Base-by-base conservation (phyloP, 495 filamentous ascomycete genomes). In the Aspergillus leporis region DNA sequence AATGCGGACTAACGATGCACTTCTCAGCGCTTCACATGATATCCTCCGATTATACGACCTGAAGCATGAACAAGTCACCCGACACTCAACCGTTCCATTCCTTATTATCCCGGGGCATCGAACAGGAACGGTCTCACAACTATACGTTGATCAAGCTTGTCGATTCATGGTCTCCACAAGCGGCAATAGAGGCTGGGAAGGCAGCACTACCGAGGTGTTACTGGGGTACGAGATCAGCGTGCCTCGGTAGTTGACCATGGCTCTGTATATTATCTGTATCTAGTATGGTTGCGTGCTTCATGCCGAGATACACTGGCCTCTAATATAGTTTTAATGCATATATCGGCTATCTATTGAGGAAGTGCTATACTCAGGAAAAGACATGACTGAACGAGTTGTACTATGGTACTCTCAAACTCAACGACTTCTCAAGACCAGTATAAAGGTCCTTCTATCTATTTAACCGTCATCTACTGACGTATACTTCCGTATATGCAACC, bases 121-220 rank as follows among this genome's bases (percentile, higher is more conserved):
- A 18, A 93, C 92, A 4, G 94, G 95, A 49, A 91, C 96, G 25
- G 93, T 97, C 47, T 90, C 88, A 0, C 81, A 83, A 58, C 71
- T 96, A 25, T 92, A 91, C 66, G 79, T 96, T 50, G 94, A 98
- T 70, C 89, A 90, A 28, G 91, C 90, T 0, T 94, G 91, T 63
- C 81, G 87, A 32, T 96, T 91, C 70, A 91, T 98, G 86, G 82
- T 98, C 48, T 93, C 90, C 2, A 87, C 90, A 2, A 92, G 89
- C 31, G 94, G 94, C 1, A 97, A 93, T 61, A 77, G 94, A 52
- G 94, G 94, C 3, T 98, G 95, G 95, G 95, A 98, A 70, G 94
- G 94, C n/a, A 85, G 79, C 30, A 87, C 81, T 28, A 97, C 94
- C 1, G 94, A 98, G 76, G 92, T 94, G 9, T 71, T 97, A 30